phyloP scores from a whole-genome alignment of 2,329 filamentous ascomycete genomes.

The Fusarium decemcellulare region DNA sequence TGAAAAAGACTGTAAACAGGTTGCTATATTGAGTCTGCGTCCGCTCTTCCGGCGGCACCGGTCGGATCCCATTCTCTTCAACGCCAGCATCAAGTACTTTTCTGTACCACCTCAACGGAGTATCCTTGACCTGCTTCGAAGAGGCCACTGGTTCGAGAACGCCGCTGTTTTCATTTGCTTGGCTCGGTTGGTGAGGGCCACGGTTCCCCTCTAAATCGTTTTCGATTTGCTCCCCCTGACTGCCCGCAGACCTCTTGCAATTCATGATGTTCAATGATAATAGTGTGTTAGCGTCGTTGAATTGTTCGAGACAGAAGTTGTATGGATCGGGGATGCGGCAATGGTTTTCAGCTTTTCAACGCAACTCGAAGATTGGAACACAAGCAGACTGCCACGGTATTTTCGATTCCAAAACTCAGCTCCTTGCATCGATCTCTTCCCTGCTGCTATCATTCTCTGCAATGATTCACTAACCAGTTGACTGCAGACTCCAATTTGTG shows the following conservation, averaged over 20 bases:
- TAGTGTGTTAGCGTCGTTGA: not conserved
- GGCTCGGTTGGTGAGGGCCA: not conserved
- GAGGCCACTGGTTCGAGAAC: slow-evolving; percentile 50
- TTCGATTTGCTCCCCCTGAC: not conserved
- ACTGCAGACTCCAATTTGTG: not conserved
- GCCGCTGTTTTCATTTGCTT: not conserved
- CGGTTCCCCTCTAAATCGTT: slow-evolving; percentile 31
- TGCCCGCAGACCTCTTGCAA: not conserved
- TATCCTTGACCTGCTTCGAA: slow-evolving; percentile 44
- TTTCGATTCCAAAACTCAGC: not conserved
- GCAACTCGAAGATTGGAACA: not conserved
- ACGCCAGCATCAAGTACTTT: slow-evolving; percentile 60
- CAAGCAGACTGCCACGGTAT: not conserved
- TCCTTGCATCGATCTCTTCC: not conserved
- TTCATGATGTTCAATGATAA: not conserved
- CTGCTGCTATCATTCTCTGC: not conserved
- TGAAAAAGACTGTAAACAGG: slow-evolving; percentile 74
- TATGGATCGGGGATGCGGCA: not conserved
- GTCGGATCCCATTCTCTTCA: slow-evolving; percentile 69
- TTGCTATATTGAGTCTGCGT: slow-evolving; percentile 67
- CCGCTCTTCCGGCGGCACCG: slow-evolving; percentile 68
- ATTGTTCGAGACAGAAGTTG: not conserved
- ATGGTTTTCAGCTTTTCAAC: slow-evolving; percentile 1
- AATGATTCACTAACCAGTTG: slow-evolving; percentile 1
- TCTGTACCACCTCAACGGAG: slow-evolving; percentile 58